phyloP scores from a whole-genome alignment of 1,139 yeast genomes.

The Torulaspora globosa region DNA sequence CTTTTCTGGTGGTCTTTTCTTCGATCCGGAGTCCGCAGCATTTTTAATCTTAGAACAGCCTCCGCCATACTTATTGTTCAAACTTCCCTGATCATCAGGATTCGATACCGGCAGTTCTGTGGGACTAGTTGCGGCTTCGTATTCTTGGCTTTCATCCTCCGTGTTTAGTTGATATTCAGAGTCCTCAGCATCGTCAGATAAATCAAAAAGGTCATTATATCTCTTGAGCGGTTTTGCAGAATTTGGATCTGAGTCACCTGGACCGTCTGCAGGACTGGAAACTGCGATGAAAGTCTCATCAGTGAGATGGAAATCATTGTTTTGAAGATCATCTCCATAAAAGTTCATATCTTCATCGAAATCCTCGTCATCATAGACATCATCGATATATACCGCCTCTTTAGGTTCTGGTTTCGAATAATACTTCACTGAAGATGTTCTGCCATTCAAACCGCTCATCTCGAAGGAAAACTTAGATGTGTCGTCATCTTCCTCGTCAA shows the following conservation, averaged over 20 bases:
- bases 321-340: slow-evolving; percentile 39
- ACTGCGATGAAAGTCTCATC: slow-evolving; percentile 6
- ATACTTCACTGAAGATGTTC: slow-evolving; percentile 60
- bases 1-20: neutral
- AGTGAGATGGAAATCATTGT: slow-evolving; percentile 34
- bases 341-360: slow-evolving; percentile 50
- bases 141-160: slow-evolving; percentile 7
- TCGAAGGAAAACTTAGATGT: slow-evolving; percentile 59
- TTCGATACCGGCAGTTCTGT: neutral
- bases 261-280: slow-evolving; percentile 3
- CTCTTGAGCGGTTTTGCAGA: slow-evolving; percentile 14
- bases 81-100: neutral
- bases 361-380: slow-evolving; percentile 48
- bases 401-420: slow-evolving; percentile 39
- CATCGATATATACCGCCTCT: slow-evolving; percentile 39
- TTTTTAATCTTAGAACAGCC: neutral
- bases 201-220: slow-evolving; percentile 28
- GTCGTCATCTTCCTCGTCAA: slow-evolving; percentile 28
- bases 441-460: slow-evolving; percentile 48
- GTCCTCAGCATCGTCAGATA: slow-evolving; percentile 27
- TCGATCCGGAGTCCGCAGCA: neutral
- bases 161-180: slow-evolving; percentile 9
- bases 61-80: neutral
- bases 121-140: neutral
- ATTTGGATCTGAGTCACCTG: neutral